Evolutionary conservation across 2,329 filamentous ascomycete genomes (phyloP).

Genomic region (Hypoxylon sp.): DNA sequence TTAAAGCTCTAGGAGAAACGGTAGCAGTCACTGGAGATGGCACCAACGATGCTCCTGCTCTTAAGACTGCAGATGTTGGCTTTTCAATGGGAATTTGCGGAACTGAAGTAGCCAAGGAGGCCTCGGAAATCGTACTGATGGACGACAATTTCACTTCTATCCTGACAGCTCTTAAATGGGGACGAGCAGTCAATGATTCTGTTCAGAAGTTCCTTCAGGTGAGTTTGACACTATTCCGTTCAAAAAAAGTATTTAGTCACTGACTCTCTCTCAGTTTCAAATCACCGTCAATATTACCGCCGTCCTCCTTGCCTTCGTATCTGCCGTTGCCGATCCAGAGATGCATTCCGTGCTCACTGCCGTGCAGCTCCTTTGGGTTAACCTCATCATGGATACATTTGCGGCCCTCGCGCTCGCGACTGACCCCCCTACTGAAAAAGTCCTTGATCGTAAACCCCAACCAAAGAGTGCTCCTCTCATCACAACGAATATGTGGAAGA

Average conservation of each 20-base stretch:
- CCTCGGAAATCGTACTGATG: slow-evolving; percentile 76
- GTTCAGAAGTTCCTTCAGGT: slow-evolving; percentile 77
- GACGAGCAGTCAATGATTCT: slow-evolving; percentile 77
- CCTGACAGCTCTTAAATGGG: slow-evolving; percentile 77
- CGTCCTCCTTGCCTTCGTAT: slow-evolving; percentile 75
- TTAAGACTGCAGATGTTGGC: slow-evolving; percentile 76
- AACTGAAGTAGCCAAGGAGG: slow-evolving; percentile 77
- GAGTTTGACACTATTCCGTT: slow-evolving; percentile 17
- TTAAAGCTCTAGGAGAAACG: slow-evolving; percentile 74
- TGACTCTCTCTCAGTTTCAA: slow-evolving; percentile 63
- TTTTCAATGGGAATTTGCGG: slow-evolving; percentile 78
- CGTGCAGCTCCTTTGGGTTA: slow-evolving; percentile 78
- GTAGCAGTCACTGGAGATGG: slow-evolving; percentile 77
- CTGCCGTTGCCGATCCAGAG: slow-evolving; percentile 69
- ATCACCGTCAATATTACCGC: slow-evolving; percentile 80
- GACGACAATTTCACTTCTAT: slow-evolving; percentile 78
- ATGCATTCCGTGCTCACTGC: slow-evolving; percentile 74
- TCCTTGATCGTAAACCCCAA: slow-evolving; percentile 68
- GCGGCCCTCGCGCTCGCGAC: slow-evolving; percentile 76
- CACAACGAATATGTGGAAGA: slow-evolving; percentile 78
- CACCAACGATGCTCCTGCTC: slow-evolving; percentile 75
- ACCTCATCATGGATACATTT: slow-evolving; percentile 79
- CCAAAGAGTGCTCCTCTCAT: slow-evolving; percentile 80
- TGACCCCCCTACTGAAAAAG: slow-evolving; percentile 70
- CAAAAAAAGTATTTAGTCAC: not conserved